phyloP scores from a whole-genome alignment of 2,329 filamentous ascomycete genomes.

The Penicillium freii region DNA sequence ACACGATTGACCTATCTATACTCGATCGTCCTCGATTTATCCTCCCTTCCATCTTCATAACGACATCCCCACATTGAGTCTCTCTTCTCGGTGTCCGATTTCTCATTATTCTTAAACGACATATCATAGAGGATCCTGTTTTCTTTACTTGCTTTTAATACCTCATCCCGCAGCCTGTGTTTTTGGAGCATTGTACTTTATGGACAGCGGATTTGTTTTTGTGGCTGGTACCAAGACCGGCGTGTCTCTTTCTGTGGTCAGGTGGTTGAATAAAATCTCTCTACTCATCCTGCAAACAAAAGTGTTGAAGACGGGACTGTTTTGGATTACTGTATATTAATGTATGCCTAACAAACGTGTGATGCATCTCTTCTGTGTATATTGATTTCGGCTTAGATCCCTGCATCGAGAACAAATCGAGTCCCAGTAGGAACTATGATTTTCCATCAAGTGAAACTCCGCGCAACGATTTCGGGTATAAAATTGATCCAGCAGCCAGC shows the following conservation, averaged over 20 bases:
- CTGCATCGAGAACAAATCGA: background rate
- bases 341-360: conserved; percentile 33
- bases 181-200: conserved; percentile 29
- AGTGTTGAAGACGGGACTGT: conserved; percentile 9
- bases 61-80: conserved; percentile 28
- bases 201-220: conserved; percentile 25
- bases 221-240: conserved; percentile 16
- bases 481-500: background rate
- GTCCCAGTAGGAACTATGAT: background rate
- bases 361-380: conserved; percentile 15
- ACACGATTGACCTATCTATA: background rate
- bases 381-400: background rate
- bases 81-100: conserved; percentile 43
- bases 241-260: background rate
- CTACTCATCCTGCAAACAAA: conserved; percentile 20
- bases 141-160: conserved; percentile 25
- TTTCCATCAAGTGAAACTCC: background rate
- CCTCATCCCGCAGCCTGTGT: conserved; percentile 24
- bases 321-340: conserved; percentile 37
- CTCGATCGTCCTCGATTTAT: conserved; percentile 14
- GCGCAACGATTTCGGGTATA: background rate
- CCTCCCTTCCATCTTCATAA: conserved; percentile 21
- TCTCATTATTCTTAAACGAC: conserved; percentile 34
- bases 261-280: conserved; percentile 12
- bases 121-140: conserved; percentile 36